Base-by-base conservation (phyloP, 768 basidiomycete species). In the Boletus bicolor region DNA sequence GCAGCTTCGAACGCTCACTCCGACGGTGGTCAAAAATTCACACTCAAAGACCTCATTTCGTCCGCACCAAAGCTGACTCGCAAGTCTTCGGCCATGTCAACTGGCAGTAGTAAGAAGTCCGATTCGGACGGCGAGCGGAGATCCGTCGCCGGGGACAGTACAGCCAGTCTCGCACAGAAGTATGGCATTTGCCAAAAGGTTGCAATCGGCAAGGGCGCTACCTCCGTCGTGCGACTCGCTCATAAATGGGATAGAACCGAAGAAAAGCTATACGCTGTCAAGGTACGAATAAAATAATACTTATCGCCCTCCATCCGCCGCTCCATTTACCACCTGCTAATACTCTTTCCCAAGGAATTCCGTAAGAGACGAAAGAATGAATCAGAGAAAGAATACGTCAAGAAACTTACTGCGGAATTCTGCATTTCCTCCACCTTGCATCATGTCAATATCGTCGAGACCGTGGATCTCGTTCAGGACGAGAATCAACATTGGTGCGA, bases 331-430 rank as follows among this genome's bases (percentile, higher is more conserved):
- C 14, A 1, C 26, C 17, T 26, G 9, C 45, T 38, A 7, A 49
- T 11, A 12, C 49, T n/a, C 24, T 28, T 51, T 32, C 51, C 32
- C 49, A 58, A 96, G 93, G 96, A 99, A 75, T 99, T 99, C 80
- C 89, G 96, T 50, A 98, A 97, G 73, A 85, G 96, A 59, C 84
- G 96, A 64, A 96, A 95, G 83, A 97, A 96, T 67, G 96, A 99
- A 77, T 86, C 94, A 6, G 96, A 99, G 75, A 97, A 97, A 73
- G 96, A 99, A 77, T 99, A 99, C 67, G 87, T 99, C 76, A 99
- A 99, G 85, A 99, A 99, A 74, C 88, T 99, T 64, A 99, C 96
- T 7, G 93, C 96, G 26, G 96, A 98, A 71, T 98, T 98, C 75
- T 98, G 95, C 74, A 98, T 98, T 59, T 95, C 93, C 43, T 97